A percentile compares a stretch with the other conserved stretches of the same genome.
These are phyloP conservation scores for Marsdenia floribunda DNA, from an alignment of 257 asterid genomes.

Conservation along the genomic window DNA sequence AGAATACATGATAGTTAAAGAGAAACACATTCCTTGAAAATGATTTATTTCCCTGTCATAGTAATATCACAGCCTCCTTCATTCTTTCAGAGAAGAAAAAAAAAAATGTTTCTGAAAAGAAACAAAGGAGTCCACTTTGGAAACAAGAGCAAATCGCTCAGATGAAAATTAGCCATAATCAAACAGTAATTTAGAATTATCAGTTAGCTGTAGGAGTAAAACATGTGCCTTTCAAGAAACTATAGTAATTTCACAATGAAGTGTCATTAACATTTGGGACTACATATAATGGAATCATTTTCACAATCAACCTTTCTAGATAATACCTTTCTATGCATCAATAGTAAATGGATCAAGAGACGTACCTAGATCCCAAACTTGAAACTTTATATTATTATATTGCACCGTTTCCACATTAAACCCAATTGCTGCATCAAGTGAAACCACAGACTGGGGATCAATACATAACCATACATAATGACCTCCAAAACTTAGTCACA, in stretches of 20 bases:
- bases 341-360: background rate
- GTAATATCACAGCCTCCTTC: background rate
- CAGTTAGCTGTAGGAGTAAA: background rate
- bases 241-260: background rate
- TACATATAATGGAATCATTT: background rate
- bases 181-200: background rate
- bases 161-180: background rate
- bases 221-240: background rate
- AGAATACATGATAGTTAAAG: background rate
- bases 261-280: background rate
- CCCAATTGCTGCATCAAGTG: conserved; percentile 69
- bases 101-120: background rate
- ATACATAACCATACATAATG: conserved; percentile 6
- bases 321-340: background rate
- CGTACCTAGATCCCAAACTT: conserved; percentile 94
- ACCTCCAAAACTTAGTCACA: background rate
- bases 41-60: background rate
- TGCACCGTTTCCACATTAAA: conserved; percentile 94
- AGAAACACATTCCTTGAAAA: background rate
- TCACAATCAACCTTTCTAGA: background rate
- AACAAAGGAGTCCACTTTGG: background rate
- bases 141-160: background rate
- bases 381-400: conserved; percentile 79
- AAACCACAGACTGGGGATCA: conserved; percentile 5
- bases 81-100: background rate